phyloP scores from a whole-genome alignment of 495 filamentous ascomycete species.

The Neurospora sp. region DNA sequence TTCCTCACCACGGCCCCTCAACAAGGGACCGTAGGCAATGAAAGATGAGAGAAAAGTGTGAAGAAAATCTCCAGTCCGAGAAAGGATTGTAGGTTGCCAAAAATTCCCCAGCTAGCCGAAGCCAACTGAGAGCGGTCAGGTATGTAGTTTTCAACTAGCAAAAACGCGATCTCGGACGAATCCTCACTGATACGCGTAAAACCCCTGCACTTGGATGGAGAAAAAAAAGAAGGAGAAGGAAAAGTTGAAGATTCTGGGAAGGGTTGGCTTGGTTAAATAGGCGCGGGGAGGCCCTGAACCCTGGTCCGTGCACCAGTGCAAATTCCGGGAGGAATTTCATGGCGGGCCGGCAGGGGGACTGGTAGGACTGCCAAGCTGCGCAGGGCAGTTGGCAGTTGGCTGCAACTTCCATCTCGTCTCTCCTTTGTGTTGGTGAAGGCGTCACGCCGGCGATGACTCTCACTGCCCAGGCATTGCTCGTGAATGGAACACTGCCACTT shows the following conservation, averaged over 20 bases:
- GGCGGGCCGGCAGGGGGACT: background rate
- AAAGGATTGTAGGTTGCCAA: conserved; percentile 9
- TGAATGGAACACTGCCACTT: background rate
- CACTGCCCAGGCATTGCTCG: background rate
- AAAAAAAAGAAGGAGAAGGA: conserved; percentile 12
- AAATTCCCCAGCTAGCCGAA: conserved; percentile 23
- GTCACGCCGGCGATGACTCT: background rate
- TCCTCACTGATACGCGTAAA: conserved; percentile 45
- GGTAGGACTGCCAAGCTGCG: background rate
- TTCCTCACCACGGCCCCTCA: conserved; percentile 18
- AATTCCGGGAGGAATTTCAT: conserved; percentile 1
- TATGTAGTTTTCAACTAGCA: conserved; percentile 51
- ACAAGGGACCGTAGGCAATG: conserved; percentile 18
- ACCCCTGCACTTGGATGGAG: conserved; percentile 34
- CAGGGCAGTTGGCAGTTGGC: background rate
- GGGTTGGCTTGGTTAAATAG: conserved; percentile 9
- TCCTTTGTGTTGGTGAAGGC: background rate
- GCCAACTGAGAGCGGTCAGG: conserved; percentile 35
- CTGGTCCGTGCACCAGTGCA: conserved; percentile 18
- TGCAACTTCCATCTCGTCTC: background rate
- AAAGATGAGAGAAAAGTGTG: conserved; percentile 10
- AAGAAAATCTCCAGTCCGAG: conserved; percentile 1
- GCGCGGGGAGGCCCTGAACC: background rate
- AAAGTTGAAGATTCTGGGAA: conserved; percentile 2
- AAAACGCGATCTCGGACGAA: conserved; percentile 47